Conservation (phyloP, 2,329 filamentous ascomycete species). For the Akanthomyces dipterigenus region DNA sequence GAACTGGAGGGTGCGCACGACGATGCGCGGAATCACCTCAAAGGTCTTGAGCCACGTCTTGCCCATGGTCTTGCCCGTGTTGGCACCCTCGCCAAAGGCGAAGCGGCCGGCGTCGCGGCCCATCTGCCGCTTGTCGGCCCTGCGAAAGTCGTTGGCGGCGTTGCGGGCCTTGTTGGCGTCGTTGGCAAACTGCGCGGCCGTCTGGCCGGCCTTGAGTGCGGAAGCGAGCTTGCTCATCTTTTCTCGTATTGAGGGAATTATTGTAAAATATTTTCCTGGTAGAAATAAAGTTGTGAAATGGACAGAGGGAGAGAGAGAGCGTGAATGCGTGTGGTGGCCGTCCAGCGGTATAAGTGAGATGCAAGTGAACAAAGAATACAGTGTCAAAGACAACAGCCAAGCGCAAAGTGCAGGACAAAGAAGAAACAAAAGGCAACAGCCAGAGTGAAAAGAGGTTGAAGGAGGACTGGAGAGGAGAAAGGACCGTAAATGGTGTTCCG, state of each 20-base stretch:
- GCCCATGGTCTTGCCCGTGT: constrained; percentile 34
- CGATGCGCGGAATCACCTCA: constrained; percentile 40
- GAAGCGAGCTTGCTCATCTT: constrained; percentile 25
- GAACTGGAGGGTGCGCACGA: constrained; percentile 61
- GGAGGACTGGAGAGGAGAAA: neutral
- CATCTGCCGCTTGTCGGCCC: constrained; percentile 27
- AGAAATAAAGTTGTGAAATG: neutral
- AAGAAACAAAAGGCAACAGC: neutral
- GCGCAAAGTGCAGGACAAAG: neutral
- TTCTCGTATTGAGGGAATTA: neutral
- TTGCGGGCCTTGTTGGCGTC: constrained; percentile 22
- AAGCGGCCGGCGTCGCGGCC: constrained; percentile 26
- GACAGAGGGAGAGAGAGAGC: neutral
- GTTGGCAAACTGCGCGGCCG: constrained; percentile 26
- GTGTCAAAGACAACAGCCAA: neutral
- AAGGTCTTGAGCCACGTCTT: constrained; percentile 40
- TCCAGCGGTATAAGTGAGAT: constrained; percentile 6
- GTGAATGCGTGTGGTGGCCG: neutral
- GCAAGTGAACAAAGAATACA: neutral
- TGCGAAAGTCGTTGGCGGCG: constrained; percentile 24
- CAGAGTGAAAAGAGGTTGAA: neutral
- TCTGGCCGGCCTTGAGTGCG: constrained; percentile 28
- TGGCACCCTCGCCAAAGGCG: constrained; percentile 28
- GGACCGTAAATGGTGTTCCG: neutral
- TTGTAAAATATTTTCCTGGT: neutral